These are phyloP conservation scores for Amphibolis antarctica DNA, from an alignment of 106 monocot species.

Conservation along the genomic window DNA sequence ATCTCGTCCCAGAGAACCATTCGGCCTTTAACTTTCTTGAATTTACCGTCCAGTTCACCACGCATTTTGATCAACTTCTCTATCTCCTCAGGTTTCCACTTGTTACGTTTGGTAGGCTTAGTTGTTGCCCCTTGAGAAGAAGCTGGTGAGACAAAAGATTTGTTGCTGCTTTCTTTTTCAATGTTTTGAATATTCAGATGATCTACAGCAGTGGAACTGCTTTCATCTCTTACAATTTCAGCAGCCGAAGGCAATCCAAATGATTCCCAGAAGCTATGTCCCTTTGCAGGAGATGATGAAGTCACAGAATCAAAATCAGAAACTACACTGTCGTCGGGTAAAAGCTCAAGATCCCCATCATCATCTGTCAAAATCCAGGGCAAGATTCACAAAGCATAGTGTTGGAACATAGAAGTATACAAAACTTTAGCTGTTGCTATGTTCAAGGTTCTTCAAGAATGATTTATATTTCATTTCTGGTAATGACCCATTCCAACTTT, in stretches of 20 bases:
- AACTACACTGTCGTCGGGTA: slow-evolving; percentile 10
- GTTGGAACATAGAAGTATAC: neutral
- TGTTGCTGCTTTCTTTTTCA: slow-evolving; percentile 4
- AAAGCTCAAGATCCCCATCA: slow-evolving; percentile 14
- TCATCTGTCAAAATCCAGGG: slow-evolving; percentile 18
- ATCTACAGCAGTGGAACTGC: slow-evolving; percentile 3
- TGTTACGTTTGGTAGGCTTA: slow-evolving; percentile 44
- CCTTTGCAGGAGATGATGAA: slow-evolving; percentile 18
- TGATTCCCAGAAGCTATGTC: slow-evolving; percentile 21
- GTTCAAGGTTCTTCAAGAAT: too few species aligned
- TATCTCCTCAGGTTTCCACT: slow-evolving; percentile 96
- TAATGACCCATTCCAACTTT: too few species aligned
- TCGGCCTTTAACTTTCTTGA: slow-evolving; percentile 59
- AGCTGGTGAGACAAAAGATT: slow-evolving; percentile 1
- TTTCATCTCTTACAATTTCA: slow-evolving; percentile 18
- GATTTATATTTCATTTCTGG: too few species aligned
- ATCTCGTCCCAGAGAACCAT: slow-evolving; percentile 99
- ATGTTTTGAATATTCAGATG: neutral
- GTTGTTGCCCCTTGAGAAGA: slow-evolving; percentile 5
- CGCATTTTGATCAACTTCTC: slow-evolving; percentile 63
- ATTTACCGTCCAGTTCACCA: slow-evolving; percentile 55
- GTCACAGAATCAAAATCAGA: slow-evolving; percentile 5
- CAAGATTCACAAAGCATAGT: neutral
- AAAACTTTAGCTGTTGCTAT: too few species aligned
- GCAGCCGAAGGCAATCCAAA: slow-evolving; percentile 20